A percentile compares a stretch with the other conserved stretches of the same genome.
phyloP scores from a whole-genome alignment of 164 flowering plant genomes.

The Piper longum region DNA sequence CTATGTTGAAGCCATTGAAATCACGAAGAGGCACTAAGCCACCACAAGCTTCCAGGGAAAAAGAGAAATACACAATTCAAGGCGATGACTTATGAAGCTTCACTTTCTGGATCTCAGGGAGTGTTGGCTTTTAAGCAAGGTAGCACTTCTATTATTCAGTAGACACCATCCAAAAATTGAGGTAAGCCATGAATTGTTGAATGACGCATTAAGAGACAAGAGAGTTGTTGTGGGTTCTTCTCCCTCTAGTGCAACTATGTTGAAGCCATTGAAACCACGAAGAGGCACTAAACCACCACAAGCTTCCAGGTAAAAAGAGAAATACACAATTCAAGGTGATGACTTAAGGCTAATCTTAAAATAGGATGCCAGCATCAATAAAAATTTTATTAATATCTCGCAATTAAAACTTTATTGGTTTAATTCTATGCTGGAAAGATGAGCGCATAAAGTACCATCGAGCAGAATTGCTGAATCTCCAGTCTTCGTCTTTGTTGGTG shows the following conservation, averaged over 20 bases:
- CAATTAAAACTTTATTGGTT: no score
- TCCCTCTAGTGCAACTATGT: constrained; percentile 15
- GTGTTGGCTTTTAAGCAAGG: constrained; percentile 77
- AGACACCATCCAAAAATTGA: constrained; percentile 38
- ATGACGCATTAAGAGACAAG: constrained; percentile 9
- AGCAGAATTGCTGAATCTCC: constrained; percentile 54
- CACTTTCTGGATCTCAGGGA: constrained; percentile 52
- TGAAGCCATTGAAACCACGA: constrained; percentile 13
- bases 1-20: constrained; percentile 10
- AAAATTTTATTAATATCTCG: no score
- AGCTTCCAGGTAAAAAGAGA: constrained; percentile 9
- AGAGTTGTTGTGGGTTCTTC: constrained; percentile 8
- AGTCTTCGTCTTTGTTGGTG: constrained; percentile 14
- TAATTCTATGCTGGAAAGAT: background rate
- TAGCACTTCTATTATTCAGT: constrained; percentile 31
- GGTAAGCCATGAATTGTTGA: constrained; percentile 50
- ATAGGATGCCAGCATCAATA: no score
- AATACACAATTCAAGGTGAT: constrained; percentile 24
- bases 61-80: constrained; percentile 28
- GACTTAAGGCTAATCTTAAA: no score
- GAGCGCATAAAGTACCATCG: constrained; percentile 53
- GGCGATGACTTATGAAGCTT: no score
- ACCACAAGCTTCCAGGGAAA: constrained; percentile 8
- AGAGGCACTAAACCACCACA: constrained; percentile 6
- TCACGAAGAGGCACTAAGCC: constrained; percentile 12